These are phyloP conservation scores for Fusarium hostae DNA, from an alignment of 2,329 filamentous ascomycete genomes.

Conservation along the genomic window DNA sequence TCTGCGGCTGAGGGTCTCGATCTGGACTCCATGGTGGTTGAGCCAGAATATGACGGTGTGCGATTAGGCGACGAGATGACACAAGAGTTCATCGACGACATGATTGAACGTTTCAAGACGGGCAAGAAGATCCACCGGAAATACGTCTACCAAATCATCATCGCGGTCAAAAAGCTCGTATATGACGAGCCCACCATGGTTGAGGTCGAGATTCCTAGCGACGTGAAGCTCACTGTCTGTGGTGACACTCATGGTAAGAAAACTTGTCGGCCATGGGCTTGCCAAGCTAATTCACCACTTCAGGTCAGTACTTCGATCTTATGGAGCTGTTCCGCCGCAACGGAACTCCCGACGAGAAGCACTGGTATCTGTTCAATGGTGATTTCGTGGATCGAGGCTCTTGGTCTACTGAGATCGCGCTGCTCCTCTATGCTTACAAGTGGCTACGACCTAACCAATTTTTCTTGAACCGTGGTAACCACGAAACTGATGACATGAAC, in stretches of 20 bases:
- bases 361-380: conserved; percentile 97
- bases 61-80: conserved; percentile 86
- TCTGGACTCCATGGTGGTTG: conserved; percentile 84
- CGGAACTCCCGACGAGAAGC: conserved; percentile 83
- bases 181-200: conserved; percentile 97
- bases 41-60: conserved; percentile 86
- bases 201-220: conserved; percentile 83
- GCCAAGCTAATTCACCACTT: conserved; percentile 36
- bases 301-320: conserved; percentile 96
- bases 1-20: conserved; percentile 93
- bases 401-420: conserved; percentile 97
- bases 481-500: conserved; percentile 99
- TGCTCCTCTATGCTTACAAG: conserved; percentile 96
- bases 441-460: conserved; percentile 89
- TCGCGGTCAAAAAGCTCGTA: conserved; percentile 88
- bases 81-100: conserved; percentile 95
- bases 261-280: not conserved
- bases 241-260: conserved; percentile 91
- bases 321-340: conserved; percentile 96
- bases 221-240: conserved; percentile 88
- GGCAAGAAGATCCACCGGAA: conserved; percentile 96
- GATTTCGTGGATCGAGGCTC: conserved; percentile 98
- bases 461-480: conserved; percentile 97
- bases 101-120: conserved; percentile 94
- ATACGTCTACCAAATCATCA: conserved; percentile 96